These are phyloP conservation scores for Ascochyta clinopodiicola DNA, from an alignment of 2,329 filamentous ascomycete genomes.

Conservation along the genomic window DNA sequence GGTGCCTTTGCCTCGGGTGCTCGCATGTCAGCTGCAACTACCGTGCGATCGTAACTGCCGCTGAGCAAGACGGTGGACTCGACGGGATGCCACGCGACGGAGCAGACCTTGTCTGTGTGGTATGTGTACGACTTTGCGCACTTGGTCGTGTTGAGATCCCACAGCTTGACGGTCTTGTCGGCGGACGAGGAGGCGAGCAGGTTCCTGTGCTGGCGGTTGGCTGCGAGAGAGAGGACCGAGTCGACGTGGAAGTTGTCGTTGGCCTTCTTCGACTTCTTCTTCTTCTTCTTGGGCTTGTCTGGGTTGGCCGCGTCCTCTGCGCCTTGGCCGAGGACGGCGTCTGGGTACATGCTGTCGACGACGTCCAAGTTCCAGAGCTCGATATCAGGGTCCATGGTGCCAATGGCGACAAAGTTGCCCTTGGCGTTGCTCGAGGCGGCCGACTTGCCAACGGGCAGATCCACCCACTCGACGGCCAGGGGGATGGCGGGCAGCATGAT, in stretches of 20 bases:
- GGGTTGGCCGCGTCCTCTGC: constrained; percentile 58
- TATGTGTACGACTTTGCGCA: constrained; percentile 95
- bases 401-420: constrained; percentile 93
- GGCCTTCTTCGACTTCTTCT: constrained; percentile 85
- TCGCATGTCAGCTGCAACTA: constrained; percentile 96
- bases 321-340: constrained; percentile 85
- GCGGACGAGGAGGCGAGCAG: constrained; percentile 93
- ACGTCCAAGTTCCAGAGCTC: constrained; percentile 98
- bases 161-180: constrained; percentile 96
- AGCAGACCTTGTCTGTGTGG: constrained; percentile 98
- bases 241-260: constrained; percentile 96
- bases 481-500: constrained; percentile 99
- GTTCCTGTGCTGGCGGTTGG: constrained; percentile 92
- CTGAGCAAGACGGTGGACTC: constrained; percentile 89
- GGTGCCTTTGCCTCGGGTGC: constrained; percentile 82
- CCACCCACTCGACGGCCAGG: constrained; percentile 93
- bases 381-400: constrained; percentile 97
- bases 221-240: constrained; percentile 86
- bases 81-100: constrained; percentile 87
- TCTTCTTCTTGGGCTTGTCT: constrained; percentile 78
- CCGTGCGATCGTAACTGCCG: constrained; percentile 92
- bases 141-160: constrained; percentile 90
- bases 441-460: constrained; percentile 81
- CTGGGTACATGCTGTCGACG: constrained; percentile 97
- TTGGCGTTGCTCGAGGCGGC: constrained; percentile 61